Evolutionary conservation across 805 yeast species (phyloP), one percentile per base, ranked within the genome.

Genomic region (Monosporozyma yasuniensis): DNA sequence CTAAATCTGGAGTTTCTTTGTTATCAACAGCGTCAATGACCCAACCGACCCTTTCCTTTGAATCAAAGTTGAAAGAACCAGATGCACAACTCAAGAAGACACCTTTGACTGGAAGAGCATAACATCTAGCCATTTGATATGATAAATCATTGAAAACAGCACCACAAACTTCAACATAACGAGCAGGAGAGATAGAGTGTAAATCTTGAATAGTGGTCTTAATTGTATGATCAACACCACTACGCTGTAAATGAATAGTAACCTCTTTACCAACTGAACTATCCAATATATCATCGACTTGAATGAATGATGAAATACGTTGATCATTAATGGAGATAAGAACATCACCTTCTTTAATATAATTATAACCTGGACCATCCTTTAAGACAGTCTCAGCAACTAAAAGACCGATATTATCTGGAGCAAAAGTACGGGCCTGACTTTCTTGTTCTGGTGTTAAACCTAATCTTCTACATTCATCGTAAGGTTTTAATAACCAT

Each of bases 401-500:
- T 22, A 89, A 71, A 54, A 89, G 69, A 19, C 96, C 96, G 47
- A 84, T 87, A 39, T 80, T 75, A 41, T 75, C 77, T 4, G 96
- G 96, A 62, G 84, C 86, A 45, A 67, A 61, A 39, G 74, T 68
- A 61, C 97, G 79, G 41, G 90, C 85, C 49, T 64, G 66, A 34
- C 77, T 74, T 61, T 89, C 96, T 9, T 84, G 83, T 42, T 80
- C 91, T 1, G 78, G 70, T 2, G 88, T 79, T 46, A 90, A 73
- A 0, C 97, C 97, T 50, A 90, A 73, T 59, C 97, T 77, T 60
- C 86, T 78, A 71, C 97, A 90, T 66, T 87, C 95, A 59, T 90
- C 96, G 61, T 77, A 90, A 0, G 97, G 96, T 59, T 81, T 84
- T 56, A 89, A 70, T 44, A 77, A 67, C 96, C 96, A 90, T 59